A percentile compares a stretch with the other conserved stretches of the same genome.
Evolutionary conservation across 345 rosid genomes (phyloP).

Genomic region (Salix purpurea): DNA sequence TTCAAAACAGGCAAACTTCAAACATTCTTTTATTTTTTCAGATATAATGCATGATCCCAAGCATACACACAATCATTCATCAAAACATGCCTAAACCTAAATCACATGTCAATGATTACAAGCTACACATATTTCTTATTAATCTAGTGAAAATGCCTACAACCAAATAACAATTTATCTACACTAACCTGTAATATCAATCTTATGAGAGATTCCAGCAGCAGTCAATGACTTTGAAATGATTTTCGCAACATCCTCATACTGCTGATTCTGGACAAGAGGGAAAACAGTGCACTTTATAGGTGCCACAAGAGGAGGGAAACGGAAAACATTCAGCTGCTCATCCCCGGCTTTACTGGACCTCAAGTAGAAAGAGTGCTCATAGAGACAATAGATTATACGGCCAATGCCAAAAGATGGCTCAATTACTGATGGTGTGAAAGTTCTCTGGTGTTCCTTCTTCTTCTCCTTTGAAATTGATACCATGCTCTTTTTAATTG

Average conservation of each 20-base stretch:
- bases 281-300: slow-evolving; percentile 95
- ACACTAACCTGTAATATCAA: slow-evolving; percentile 75
- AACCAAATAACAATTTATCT: neutral
- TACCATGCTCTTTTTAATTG: slow-evolving; percentile 73
- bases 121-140: neutral
- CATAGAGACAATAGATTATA: slow-evolving; percentile 81
- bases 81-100: neutral
- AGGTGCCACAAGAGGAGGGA: slow-evolving; percentile 89
- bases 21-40: neutral
- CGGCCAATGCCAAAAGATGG: slow-evolving; percentile 97
- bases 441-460: slow-evolving; percentile 83
- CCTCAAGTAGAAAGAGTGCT: slow-evolving; percentile 83
- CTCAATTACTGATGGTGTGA: slow-evolving; percentile 89
- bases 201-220: slow-evolving; percentile 79
- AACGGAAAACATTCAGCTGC: slow-evolving; percentile 75
- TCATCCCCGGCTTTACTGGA: slow-evolving; percentile 91
- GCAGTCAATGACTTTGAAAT: slow-evolving; percentile 70
- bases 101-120: neutral
- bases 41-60: neutral
- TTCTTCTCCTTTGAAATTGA: slow-evolving; percentile 84
- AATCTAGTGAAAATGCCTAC: neutral
- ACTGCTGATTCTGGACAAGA: slow-evolving; percentile 72
- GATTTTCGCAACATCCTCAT: slow-evolving; percentile 68
- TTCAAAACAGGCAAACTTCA: neutral
- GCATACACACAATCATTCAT: neutral